Base-by-base conservation (phyloP, 768 basidiomycete genomes). In the Suillus cothurnatus region DNA sequence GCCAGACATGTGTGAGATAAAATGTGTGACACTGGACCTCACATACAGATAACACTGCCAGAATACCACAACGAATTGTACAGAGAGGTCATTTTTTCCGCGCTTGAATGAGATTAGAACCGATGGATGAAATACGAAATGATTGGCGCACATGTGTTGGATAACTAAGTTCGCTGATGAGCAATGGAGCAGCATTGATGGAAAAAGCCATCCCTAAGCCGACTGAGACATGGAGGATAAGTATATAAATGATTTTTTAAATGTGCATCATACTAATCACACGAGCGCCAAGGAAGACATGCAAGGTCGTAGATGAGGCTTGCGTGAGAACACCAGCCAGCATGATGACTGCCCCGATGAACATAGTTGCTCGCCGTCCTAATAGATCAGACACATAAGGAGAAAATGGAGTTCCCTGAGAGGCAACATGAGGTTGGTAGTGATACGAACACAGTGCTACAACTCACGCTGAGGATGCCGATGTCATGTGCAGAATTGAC, bases 51-150 rank as follows among this genome's bases (percentile, higher is more conserved):
- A 62, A 90, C 87, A 64, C 88, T 88, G 9, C 92, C 91, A 39
- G 89, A 71, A 73, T 92, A 92, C 91, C 91, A 93, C 58, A 82
- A 82, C 0, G 88, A 82, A 75, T 93, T 92, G 74, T 88, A 92
- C 63, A 88, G 72, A 11, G 88, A 84, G 21, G 86, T 88, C 28
- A 88, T 78, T 73, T 86, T 86, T 85, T 4, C 84, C 87, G 64
- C 80, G 78, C 80, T 81, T 65, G 43, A 39, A 39, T 39, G 41
- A 38, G n/a, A 47, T 63, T 36, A 34, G 21, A 61, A 61, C 26
- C 15, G 43, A 52, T 26, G 8, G 12, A 52, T 43, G 34, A 26
- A 21, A 34, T 23, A 31, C n/a, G 41, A 41, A 61, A 39, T 34
- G 43, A 23, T 39, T 32, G n/a, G 73, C 78, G 61, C 71, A 86